These are phyloP conservation scores for Globisporangium splendens DNA, from an alignment of 352 stramenopile species.

Conservation along the genomic window DNA sequence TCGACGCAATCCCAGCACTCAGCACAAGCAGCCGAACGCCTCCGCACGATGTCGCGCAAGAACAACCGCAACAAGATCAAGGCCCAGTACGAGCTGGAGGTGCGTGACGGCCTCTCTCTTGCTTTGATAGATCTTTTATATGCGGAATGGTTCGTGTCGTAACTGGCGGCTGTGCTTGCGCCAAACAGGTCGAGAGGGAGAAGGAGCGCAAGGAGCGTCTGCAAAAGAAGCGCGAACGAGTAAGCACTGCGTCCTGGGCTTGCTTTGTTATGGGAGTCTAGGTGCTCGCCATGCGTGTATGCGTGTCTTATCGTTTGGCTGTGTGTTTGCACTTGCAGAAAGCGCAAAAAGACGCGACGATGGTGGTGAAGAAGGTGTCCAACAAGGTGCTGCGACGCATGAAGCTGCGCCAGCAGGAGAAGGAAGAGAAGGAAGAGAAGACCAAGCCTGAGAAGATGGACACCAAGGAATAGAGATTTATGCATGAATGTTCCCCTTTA, in stretches of 20 bases:
- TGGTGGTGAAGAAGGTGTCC: constrained; percentile 64
- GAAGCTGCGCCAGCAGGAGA: constrained; percentile 51
- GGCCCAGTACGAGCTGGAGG: constrained; percentile 76
- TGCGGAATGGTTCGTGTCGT: background rate
- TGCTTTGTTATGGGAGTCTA: background rate
- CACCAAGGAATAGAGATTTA: constrained; percentile 37
- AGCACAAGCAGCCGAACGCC: background rate
- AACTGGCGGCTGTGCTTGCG: background rate
- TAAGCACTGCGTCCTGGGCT: constrained; percentile 13
- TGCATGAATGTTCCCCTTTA: constrained; percentile 1
- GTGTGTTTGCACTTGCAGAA: constrained; percentile 24
- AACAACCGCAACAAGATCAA: constrained; percentile 81
- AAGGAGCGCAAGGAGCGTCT: constrained; percentile 70
- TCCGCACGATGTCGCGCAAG: constrained; percentile 62
- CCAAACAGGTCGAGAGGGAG: constrained; percentile 34
- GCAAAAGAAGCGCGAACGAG: constrained; percentile 65
- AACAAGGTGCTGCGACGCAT: constrained; percentile 71
- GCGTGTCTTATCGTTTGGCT: too few species aligned
- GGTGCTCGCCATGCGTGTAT: background rate
- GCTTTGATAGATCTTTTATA: too few species aligned
- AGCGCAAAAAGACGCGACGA: constrained; percentile 54
- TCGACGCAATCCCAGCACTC: too few species aligned
- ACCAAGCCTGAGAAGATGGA: constrained; percentile 49
- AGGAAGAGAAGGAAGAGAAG: constrained; percentile 43
- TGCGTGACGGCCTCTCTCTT: constrained; percentile 14